Conservation (phyloP, 257 asterid species). For the Capsicum rhomboideum region DNA sequence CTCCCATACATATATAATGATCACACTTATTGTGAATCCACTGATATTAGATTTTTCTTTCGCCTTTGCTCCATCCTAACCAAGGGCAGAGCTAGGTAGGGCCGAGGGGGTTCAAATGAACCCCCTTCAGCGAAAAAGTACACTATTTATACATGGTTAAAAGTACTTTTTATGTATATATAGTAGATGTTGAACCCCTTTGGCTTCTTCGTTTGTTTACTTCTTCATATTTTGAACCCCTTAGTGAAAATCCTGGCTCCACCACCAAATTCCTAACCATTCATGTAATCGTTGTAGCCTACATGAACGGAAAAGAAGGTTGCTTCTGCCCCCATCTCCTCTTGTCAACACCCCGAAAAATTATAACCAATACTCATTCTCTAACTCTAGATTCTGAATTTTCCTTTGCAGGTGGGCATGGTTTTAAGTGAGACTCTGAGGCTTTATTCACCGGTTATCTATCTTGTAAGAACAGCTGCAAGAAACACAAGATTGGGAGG, state of each 20-base stretch:
- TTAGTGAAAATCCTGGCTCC: too few species aligned
- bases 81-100: too few species aligned
- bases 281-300: not conserved
- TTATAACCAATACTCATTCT: not conserved
- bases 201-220: too few species aligned
- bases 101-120: too few species aligned
- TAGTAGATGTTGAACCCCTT: too few species aligned
- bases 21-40: not conserved
- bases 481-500: constrained; percentile 26
- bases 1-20: not conserved
- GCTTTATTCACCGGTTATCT: constrained; percentile 39
- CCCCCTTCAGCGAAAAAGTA: too few species aligned
- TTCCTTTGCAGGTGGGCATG: constrained; percentile 39
- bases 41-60: not conserved
- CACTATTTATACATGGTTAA: too few species aligned
- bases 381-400: not conserved
- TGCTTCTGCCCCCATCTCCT: not conserved
- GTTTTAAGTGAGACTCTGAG: constrained; percentile 45
- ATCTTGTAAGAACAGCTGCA: constrained; percentile 27
- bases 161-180: too few species aligned
- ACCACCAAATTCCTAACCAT: too few species aligned
- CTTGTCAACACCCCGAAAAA: not conserved
- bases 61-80: not conserved
- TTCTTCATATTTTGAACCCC: too few species aligned
- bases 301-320: not conserved